Percentiles rank a stretch among this genome's conserved stretches.
These are phyloP conservation scores for Plantago major DNA, from an alignment of 257 asterid genomes.

Conservation along the genomic window DNA sequence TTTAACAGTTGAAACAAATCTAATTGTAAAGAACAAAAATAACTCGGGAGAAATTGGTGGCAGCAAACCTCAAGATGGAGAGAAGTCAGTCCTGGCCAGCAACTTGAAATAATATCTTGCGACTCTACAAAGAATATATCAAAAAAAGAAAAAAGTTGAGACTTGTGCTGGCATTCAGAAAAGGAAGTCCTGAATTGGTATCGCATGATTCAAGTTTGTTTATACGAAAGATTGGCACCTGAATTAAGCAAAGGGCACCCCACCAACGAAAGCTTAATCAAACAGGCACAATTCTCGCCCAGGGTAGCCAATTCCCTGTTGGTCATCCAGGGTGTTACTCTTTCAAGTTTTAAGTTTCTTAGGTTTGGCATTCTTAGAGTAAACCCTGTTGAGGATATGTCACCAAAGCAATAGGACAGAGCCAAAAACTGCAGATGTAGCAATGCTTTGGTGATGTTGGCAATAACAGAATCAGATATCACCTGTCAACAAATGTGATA, in stretches of 20 bases:
- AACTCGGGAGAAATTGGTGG: conserved; percentile 6
- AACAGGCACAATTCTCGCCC: conserved; percentile 51
- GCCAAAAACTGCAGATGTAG: conserved; percentile 52
- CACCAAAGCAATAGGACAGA: conserved; percentile 80
- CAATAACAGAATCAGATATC: conserved; percentile 60
- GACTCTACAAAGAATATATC: conserved; percentile 44
- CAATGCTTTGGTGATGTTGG: conserved; percentile 39
- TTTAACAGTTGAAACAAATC: neutral
- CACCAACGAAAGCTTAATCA: conserved; percentile 59
- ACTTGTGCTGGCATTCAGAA: neutral
- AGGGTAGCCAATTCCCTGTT: conserved; percentile 60
- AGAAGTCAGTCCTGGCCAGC: conserved; percentile 83
- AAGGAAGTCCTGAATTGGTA: conserved; percentile 12
- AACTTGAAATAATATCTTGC: conserved; percentile 63
- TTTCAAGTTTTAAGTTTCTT: conserved; percentile 78
- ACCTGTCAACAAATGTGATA: conserved; percentile 40
- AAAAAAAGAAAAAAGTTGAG: conserved; percentile 14
- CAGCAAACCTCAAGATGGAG: conserved; percentile 77
- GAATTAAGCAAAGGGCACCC: conserved; percentile 77
- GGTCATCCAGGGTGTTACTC: conserved; percentile 78
- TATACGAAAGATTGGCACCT: conserved; percentile 31
- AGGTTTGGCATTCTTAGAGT: conserved; percentile 51
- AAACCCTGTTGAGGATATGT: conserved; percentile 57
- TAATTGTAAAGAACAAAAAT: neutral
- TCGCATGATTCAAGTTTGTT: conserved; percentile 7